Conservation (phyloP, 345 rosid genomes). For the Raphanus sativus region DNA sequence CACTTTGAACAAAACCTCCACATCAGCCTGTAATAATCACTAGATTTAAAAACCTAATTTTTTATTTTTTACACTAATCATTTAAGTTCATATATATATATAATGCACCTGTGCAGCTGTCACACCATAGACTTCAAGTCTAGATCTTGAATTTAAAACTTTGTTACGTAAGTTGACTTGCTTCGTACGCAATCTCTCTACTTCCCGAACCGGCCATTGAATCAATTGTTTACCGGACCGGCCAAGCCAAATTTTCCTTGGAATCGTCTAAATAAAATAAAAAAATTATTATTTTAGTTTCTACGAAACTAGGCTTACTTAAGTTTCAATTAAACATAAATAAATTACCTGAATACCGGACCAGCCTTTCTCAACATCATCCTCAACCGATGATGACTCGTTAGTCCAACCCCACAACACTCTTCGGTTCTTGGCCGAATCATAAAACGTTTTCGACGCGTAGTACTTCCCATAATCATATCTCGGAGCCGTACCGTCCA, state of each 20-base stretch:
- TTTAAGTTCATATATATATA: not conserved
- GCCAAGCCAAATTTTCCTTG: slow-evolving; percentile 57
- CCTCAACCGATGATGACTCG: slow-evolving; percentile 45
- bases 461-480: slow-evolving; percentile 77
- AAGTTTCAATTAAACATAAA: not conserved
- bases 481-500: slow-evolving; percentile 45
- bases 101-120: slow-evolving; percentile 61
- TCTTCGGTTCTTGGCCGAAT: slow-evolving; percentile 49
- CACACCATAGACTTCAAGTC: slow-evolving; percentile 51
- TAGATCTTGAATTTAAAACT: slow-evolving; percentile 44
- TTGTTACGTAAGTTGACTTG: slow-evolving; percentile 38
- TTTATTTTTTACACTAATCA: not conserved
- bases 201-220: slow-evolving; percentile 72
- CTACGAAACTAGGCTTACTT: not conserved
- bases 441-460: slow-evolving; percentile 75
- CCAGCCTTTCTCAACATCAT: slow-evolving; percentile 64
- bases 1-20: slow-evolving; percentile 56
- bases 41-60: not conserved
- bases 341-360: slow-evolving; percentile 64
- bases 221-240: slow-evolving; percentile 57
- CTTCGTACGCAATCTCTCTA: slow-evolving; percentile 47
- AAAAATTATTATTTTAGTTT: not conserved
- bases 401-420: slow-evolving; percentile 72
- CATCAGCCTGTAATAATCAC: slow-evolving; percentile 58
- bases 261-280: slow-evolving; percentile 49